A percentile compares a stretch with the other conserved stretches of the same genome.
Evolutionary conservation across 495 filamentous ascomycete genomes (phyloP).

Genomic region (Daldinia bambusicola): DNA sequence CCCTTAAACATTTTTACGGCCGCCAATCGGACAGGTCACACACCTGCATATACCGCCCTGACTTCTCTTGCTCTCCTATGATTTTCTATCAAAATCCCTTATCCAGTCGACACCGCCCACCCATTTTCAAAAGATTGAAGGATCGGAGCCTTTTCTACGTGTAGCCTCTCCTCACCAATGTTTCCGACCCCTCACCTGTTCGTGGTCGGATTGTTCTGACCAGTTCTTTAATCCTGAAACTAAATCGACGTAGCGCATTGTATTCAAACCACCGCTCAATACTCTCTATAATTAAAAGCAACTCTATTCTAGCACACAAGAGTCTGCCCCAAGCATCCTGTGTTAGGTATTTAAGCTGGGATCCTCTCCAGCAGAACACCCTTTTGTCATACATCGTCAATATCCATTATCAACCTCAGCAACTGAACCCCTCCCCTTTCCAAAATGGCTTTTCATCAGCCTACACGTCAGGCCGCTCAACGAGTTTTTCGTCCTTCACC

Average conservation of each 20-base stretch:
- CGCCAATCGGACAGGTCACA: slow-evolving; percentile 44
- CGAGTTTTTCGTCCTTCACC: slow-evolving; percentile 66
- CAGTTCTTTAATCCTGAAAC: slow-evolving; percentile 24
- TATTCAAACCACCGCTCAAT: slow-evolving; percentile 31
- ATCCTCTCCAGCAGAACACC: slow-evolving; percentile 38
- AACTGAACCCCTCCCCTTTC: slow-evolving; percentile 28
- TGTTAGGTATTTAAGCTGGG: slow-evolving; percentile 40
- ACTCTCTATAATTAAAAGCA: slow-evolving; percentile 33
- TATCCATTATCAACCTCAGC: slow-evolving; percentile 18
- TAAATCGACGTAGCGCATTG: slow-evolving; percentile 31
- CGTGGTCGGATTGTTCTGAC: slow-evolving; percentile 27
- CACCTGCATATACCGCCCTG: slow-evolving; percentile 33
- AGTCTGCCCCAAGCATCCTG: slow-evolving; percentile 17
- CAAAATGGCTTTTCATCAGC: slow-evolving; percentile 85
- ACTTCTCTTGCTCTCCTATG: slow-evolving; percentile 21
- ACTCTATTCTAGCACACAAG: slow-evolving; percentile 25
- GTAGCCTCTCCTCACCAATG: slow-evolving; percentile 39
- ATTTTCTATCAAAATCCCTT: slow-evolving; percentile 18
- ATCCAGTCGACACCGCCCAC: slow-evolving; percentile 33
- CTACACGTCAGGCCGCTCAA: slow-evolving; percentile 69
- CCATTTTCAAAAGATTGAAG: slow-evolving; percentile 31
- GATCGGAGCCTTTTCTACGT: slow-evolving; percentile 29
- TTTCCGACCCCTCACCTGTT: slow-evolving; percentile 36
- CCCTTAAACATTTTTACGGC: slow-evolving; percentile 33
- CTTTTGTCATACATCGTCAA: slow-evolving; percentile 29